Conservation (phyloP, 108 stramenopile species). For the Cyclotella baltica region DNA sequence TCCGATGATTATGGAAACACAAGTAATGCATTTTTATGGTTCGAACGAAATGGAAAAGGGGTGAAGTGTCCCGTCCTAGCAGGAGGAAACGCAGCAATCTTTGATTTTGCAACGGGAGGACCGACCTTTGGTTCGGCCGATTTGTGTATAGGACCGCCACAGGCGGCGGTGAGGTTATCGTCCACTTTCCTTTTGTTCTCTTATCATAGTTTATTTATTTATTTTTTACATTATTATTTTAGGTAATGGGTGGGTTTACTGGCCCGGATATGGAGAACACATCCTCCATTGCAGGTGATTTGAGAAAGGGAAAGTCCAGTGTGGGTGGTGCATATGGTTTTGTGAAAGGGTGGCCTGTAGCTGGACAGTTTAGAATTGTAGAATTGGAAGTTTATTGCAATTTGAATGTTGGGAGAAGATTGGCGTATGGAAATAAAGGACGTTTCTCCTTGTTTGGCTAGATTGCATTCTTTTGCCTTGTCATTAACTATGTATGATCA, state of each 20-base stretch:
- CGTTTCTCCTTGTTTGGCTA: conserved; percentile 34
- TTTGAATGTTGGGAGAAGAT: conserved; percentile 47
- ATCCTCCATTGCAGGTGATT: conserved; percentile 61
- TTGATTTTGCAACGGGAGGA: conserved; percentile 83
- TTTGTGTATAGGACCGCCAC: conserved; percentile 72
- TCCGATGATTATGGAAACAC: conserved; percentile 78
- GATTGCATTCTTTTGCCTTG: too few species aligned
- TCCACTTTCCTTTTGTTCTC: too few species aligned
- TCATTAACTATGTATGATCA: too few species aligned
- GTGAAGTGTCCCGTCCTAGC: conserved; percentile 59
- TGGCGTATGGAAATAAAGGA: conserved; percentile 27
- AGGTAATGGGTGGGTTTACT: conserved; percentile 86
- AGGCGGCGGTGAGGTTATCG: conserved; percentile 75
- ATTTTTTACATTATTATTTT: neutral
- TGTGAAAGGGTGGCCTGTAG: conserved; percentile 67
- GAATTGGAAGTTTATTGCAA: conserved; percentile 86
- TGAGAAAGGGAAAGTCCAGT: conserved; percentile 58
- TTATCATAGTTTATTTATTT: too few species aligned
- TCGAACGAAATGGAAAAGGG: conserved; percentile 33
- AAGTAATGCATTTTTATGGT: conserved; percentile 83
- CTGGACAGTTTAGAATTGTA: conserved; percentile 59
- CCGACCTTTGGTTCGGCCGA: conserved; percentile 82
- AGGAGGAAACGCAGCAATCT: conserved; percentile 79
- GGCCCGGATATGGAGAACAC: conserved; percentile 82
- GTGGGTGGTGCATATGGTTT: conserved; percentile 68